Evolutionary conservation across 164 flowering plant genomes (phyloP), one percentile per base, ranked within the genome.

Genomic region (Cinnamomum chago): DNA sequence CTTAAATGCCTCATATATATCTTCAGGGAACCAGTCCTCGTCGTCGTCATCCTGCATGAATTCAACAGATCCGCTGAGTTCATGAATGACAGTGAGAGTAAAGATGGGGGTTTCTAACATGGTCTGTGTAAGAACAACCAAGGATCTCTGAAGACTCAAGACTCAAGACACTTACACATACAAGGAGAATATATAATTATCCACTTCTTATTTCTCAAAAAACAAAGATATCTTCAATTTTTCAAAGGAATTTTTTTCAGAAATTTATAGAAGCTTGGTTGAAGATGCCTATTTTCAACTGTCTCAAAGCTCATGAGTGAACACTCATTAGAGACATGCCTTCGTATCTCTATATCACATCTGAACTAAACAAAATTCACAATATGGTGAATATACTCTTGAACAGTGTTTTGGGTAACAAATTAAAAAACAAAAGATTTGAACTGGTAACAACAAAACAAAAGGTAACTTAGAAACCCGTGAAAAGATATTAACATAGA

Each of bases 21-120:
- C 97, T 81, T 65, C 73, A 22, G 97, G 97, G 82, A 93, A 93
- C 99, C 98, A 93, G 76, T 93, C 98, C 11, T 93, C 98, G 74
- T 92, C 99, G 72, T 80, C 89, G 76, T 85, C 84, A 80, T 90
- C 87, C 94, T 93, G 83, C 79, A 84, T 51, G 60, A 15, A 55
- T 20, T 62, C 72, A 82, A 13, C 58, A 68, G 30, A 74, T 50
- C 14, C 24, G 51, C 15, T 24, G 20, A 23, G 50, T 40, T 23
- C 47, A 67, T 28, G 13, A 20, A 64, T 14, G 2, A 67, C 40
- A 67, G n/a, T 47, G 23, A 23, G 35, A 11, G 40, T 30, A 22
- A 30, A 12, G 33, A 11, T 6, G 22, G 2, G 25, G 75, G 70
- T 50, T 20, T 65, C 24, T 23, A 50, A 73, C 35, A 73, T 24